phyloP scores from a whole-genome alignment of 176 grass and related monocot genomes.

The Cocos nucifera region DNA sequence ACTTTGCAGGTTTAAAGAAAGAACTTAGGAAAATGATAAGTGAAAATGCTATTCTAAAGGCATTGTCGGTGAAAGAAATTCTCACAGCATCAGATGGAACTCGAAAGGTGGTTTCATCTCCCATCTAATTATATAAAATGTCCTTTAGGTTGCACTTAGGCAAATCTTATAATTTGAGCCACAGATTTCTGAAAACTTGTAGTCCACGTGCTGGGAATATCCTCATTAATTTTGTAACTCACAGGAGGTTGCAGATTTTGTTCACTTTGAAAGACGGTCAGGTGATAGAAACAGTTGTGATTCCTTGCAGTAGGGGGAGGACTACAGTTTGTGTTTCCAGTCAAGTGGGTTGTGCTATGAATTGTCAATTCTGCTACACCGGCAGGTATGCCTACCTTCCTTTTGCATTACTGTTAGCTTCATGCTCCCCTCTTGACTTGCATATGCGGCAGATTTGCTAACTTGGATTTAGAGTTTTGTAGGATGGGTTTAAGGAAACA shows the following conservation, averaged over 20 bases:
- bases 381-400: slow-evolving; percentile 42
- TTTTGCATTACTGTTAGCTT: not conserved
- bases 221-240: slow-evolving; percentile 46
- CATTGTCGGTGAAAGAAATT: slow-evolving; percentile 74
- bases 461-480: not conserved
- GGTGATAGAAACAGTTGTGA: slow-evolving; percentile 91
- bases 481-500: slow-evolving; percentile 97
- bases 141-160: no score
- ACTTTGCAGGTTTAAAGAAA: slow-evolving; percentile 71
- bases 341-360: slow-evolving; percentile 96
- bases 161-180: no score
- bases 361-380: slow-evolving; percentile 98
- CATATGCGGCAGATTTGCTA: not conserved
- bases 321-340: slow-evolving; percentile 95
- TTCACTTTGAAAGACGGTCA: slow-evolving; percentile 74
- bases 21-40: slow-evolving; percentile 79
- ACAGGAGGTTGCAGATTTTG: slow-evolving; percentile 85
- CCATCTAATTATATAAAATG: not conserved
- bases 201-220: slow-evolving; percentile 11
- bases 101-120: slow-evolving; percentile 41
- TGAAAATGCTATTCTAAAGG: slow-evolving; percentile 57
- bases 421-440: slow-evolving; percentile 4
- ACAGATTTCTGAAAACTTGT: not conserved
- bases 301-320: slow-evolving; percentile 60
- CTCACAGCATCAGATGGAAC: slow-evolving; percentile 71